Evolutionary conservation across 2,329 filamentous ascomycete species (phyloP), one percentile per base, ranked within the genome.

Genomic region (Pestalotiopsis sp.): DNA sequence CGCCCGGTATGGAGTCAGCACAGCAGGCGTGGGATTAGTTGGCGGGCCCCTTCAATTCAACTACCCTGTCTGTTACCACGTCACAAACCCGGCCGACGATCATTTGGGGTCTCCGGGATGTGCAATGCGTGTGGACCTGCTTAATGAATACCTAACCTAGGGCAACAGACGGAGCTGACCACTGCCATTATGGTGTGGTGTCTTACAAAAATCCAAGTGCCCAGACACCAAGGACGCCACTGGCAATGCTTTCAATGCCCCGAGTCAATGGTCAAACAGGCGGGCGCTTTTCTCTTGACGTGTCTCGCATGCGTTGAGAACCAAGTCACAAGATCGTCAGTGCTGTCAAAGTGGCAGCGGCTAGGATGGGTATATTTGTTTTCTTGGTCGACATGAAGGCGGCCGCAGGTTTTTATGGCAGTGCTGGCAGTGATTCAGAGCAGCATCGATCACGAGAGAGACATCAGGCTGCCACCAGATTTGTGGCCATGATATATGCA

Each of bases 31-130:
- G 38, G n/a, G 40, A 45, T 49, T 64, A 64, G 38, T 20, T 64
- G n/a, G n/a, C 38, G 61, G 45, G 61, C 61, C 61, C 61, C 61
- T 64, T 64, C 61, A 64, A 49, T 64, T 64, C 36, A 4, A 25
- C 40, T 64, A n/a, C 25, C 36, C 36, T 64, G n/a, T 40, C n/a
- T 52, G 61, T 64, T 64, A 64, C 61, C 38, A 64, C 61, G 61
- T 64, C 61, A 64, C 38, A 31, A 64, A 45, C 61, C 61, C 38
- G 20, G 40, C 38, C 25, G 61, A 27, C 61, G 61, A 64, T 64
- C 61, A 64, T 64, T 59, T 64, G 61, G 61, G 61, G 61, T 38
- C 27, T 23, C 38, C 61, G 61, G 61, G 20, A 45, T 23, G 27
- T 45, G n/a, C 61, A 52, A 17, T 45, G 45, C 45, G 45, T 52